Percentiles rank a stretch among this genome's conserved stretches.
Conservation (phyloP, 208 protist species). For the Leptomonas seymouri region DNA sequence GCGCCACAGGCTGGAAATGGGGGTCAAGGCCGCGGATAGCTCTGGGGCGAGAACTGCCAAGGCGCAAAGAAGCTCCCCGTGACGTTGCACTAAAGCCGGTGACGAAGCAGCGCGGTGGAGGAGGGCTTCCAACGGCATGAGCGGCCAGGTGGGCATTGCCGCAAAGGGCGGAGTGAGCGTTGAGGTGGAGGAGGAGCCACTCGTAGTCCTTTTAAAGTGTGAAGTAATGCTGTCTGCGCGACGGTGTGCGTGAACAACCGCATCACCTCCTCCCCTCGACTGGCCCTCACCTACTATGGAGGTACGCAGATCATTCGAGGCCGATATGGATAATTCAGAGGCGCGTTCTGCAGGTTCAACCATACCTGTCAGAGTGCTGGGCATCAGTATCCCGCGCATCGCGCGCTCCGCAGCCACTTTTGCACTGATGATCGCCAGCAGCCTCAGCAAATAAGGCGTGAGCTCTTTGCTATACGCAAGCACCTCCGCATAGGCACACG, state of each 20-base stretch:
- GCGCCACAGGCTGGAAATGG: slow-evolving; percentile 25
- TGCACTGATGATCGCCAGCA: slow-evolving; percentile 11
- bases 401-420: slow-evolving; percentile 18
- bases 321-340: too few species aligned
- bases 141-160: slow-evolving; percentile 16
- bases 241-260: too few species aligned
- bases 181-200: background rate
- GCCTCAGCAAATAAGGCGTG: background rate
- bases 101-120: slow-evolving; percentile 37
- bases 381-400: background rate
- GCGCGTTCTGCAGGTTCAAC: too few species aligned
- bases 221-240: too few species aligned
- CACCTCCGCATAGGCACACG: slow-evolving; percentile 24
- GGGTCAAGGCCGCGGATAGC: slow-evolving; percentile 30
- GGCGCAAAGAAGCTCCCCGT: slow-evolving; percentile 35
- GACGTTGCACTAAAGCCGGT: slow-evolving; percentile 31
- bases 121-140: slow-evolving; percentile 22
- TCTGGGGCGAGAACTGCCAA: slow-evolving; percentile 31
- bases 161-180: background rate
- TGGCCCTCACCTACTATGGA: too few species aligned
- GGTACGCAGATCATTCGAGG: too few species aligned
- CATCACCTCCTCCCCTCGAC: too few species aligned
- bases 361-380: background rate
- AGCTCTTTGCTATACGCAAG: background rate
- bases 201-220: too few species aligned